Evolutionary conservation across 2,329 filamentous ascomycete species (phyloP), one percentile per base, ranked within the genome.

Genomic region (Orbilia ellipsospora): DNA sequence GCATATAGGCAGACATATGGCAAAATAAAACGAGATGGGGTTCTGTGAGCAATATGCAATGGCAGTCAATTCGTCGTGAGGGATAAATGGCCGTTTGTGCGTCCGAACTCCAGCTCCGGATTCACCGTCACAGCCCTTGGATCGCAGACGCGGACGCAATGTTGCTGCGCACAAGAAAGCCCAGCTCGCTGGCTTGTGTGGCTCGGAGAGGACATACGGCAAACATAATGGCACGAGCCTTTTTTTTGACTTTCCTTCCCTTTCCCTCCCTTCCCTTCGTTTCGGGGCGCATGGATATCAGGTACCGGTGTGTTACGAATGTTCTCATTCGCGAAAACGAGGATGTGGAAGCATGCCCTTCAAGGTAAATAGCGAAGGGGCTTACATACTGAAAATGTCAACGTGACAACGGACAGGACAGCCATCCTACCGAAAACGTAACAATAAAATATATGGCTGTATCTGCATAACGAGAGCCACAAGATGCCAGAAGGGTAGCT

Each of bases 21-120:
- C 28, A 59, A 13, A 15, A 59, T 7, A 50, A 55, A 40, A 16
- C 4, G 52, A 52, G 42, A 26, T 40, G 59, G 66, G 13, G 20
- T 52, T 36, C 31, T 36, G 31, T 36, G 31, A 36, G 31, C 31
- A 6, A 36, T 36, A 36, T 23, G 31, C 31, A 72, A 64, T 57
- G 28, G 59, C 40, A 51, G 31, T 36, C 10, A 10, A 36, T 36
- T 36, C 31, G 5, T 36, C 10, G 59, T 65, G 67, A 72, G 67
- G 67, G 67, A 72, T 72, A 75, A 75, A 75, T 40, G 15, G 64
- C 72, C 72, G 72, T 61, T 68, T 65, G 64, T 63, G 59, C 72
- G 60, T 45, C 64, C 42, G 61, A 60, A 26, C 40, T 15, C 52
- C 56, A 69, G 72, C 64, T 75, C 26, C 72, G 72, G 72, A 60